Conservation (phyloP, 2,329 filamentous ascomycete species). For the Colletotrichum destructivum region DNA sequence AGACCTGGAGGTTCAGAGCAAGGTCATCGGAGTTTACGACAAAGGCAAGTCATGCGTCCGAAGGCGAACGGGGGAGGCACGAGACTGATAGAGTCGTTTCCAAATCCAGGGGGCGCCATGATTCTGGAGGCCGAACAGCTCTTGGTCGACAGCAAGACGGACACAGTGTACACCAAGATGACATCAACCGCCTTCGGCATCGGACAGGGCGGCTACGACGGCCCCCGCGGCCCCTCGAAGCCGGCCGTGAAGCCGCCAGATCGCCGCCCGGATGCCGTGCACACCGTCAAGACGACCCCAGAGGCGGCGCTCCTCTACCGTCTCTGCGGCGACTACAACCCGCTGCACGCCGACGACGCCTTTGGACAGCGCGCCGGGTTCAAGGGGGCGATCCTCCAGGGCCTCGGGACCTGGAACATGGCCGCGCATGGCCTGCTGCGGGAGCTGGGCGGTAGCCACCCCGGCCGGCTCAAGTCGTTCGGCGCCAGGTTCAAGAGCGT, state of each 20-base stretch:
- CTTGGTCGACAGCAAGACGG: constrained; percentile 57
- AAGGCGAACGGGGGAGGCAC: too few relatives aligned
- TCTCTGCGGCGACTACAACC: constrained; percentile 65
- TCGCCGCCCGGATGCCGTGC: constrained; percentile 55
- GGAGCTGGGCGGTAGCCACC: constrained; percentile 57
- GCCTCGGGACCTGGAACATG: constrained; percentile 64
- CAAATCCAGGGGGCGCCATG: constrained; percentile 54
- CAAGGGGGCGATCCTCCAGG: constrained; percentile 62
- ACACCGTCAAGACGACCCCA: constrained; percentile 55
- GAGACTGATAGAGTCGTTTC: too few relatives aligned
- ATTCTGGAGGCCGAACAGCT: constrained; percentile 58
- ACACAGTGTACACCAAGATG: constrained; percentile 56
- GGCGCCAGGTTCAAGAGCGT: constrained; percentile 62
- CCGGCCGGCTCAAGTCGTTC: constrained; percentile 57
- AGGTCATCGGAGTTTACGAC: constrained; percentile 62
- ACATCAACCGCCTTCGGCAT: constrained; percentile 59
- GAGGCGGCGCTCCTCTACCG: constrained; percentile 60
- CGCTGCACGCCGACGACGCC: constrained; percentile 60
- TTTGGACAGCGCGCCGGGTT: constrained; percentile 60
- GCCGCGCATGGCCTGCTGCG: constrained; percentile 59
- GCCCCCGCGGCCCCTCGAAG: constrained; percentile 57
- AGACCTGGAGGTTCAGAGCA: constrained; percentile 57
- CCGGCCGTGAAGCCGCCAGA: constrained; percentile 50
- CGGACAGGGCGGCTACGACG: constrained; percentile 61
- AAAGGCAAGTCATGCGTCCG: constrained; percentile 48